These are phyloP conservation scores for Talaromyces trachyspermus DNA, from an alignment of 495 filamentous ascomycete genomes.

Conservation along the genomic window DNA sequence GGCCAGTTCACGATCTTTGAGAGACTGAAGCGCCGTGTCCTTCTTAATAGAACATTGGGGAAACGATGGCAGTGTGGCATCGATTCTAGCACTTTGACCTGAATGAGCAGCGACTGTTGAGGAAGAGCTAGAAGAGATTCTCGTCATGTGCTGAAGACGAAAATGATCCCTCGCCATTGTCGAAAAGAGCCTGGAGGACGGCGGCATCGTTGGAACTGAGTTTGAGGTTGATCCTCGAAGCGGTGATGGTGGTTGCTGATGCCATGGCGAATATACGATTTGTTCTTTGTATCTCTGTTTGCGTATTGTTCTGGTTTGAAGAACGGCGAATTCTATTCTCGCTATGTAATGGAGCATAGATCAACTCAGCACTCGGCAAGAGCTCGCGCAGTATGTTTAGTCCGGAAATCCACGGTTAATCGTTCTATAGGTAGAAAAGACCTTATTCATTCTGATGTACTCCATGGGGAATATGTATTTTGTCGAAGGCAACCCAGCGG, in stretches of 20 bases:
- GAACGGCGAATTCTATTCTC: neutral
- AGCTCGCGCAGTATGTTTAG: too few relatives aligned
- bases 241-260: constrained; percentile 27
- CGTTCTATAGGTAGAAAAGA: too few relatives aligned
- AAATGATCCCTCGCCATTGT: constrained; percentile 53
- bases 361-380: too few relatives aligned
- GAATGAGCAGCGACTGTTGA: constrained; percentile 32
- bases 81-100: constrained; percentile 58
- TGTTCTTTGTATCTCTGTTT: neutral
- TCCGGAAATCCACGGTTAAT: neutral
- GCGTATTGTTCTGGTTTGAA: neutral
- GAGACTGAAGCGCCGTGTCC: neutral
- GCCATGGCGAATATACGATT: too few relatives aligned
- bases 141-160: constrained; percentile 13
- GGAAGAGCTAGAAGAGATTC: too few relatives aligned
- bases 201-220: constrained; percentile 64
- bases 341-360: too few relatives aligned
- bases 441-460: too few relatives aligned
- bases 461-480: too few relatives aligned
- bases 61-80: constrained; percentile 19
- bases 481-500: too few relatives aligned
- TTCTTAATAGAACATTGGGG: constrained; percentile 20
- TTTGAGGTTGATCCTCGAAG: constrained; percentile 26
- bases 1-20: neutral
- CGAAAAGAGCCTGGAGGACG: constrained; percentile 71